These are phyloP conservation scores for Sugiyamaella qingdaonensis DNA, from an alignment of 805 yeast genomes.

Conservation along the genomic window DNA sequence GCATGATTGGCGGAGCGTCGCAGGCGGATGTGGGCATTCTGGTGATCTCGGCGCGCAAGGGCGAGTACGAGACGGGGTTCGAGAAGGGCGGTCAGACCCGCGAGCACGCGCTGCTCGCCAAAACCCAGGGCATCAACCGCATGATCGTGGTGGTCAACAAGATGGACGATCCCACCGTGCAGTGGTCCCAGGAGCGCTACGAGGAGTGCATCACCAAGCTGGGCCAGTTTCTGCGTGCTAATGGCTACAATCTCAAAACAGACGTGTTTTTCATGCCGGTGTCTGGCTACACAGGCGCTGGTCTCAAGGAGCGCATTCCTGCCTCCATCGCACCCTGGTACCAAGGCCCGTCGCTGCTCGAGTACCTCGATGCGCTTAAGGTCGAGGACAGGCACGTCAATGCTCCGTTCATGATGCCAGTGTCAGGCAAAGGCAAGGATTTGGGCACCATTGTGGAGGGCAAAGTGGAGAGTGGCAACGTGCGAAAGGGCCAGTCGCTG, in stretches of 20 bases:
- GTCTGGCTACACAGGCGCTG: conserved; percentile 96
- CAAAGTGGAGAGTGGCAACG: conserved; percentile 92
- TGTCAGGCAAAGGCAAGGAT: conserved; percentile 92
- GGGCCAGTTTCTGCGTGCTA: conserved; percentile 63
- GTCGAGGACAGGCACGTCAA: conserved; percentile 80
- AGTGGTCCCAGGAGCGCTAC: conserved; percentile 94
- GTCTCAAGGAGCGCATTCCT: conserved; percentile 80
- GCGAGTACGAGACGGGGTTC: conserved; percentile 98
- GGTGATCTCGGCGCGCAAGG: conserved; percentile 97
- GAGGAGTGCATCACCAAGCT: conserved; percentile 90
- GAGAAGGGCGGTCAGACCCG: conserved; percentile 99
- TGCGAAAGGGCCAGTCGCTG: conserved; percentile 71
- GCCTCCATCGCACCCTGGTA: conserved; percentile 85
- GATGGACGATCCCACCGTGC: conserved; percentile 98
- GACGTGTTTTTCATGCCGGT: conserved; percentile 95
- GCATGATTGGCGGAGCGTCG: conserved; percentile 99
- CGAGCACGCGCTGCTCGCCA: conserved; percentile 95
- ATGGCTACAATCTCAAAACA: conserved; percentile 80
- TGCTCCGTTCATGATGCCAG: conserved; percentile 97
- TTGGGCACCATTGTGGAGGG: conserved; percentile 98
- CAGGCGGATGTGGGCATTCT: conserved; percentile 98
- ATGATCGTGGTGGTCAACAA: conserved; percentile 92
- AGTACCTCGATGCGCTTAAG: conserved; percentile 79
- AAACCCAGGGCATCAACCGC: conserved; percentile 96
- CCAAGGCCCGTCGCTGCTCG: conserved; percentile 85